A percentile compares a stretch with the other conserved stretches of the same genome.
Evolutionary conservation across 805 yeast species (phyloP).

Genomic region (Spathaspora gorwiae): DNA sequence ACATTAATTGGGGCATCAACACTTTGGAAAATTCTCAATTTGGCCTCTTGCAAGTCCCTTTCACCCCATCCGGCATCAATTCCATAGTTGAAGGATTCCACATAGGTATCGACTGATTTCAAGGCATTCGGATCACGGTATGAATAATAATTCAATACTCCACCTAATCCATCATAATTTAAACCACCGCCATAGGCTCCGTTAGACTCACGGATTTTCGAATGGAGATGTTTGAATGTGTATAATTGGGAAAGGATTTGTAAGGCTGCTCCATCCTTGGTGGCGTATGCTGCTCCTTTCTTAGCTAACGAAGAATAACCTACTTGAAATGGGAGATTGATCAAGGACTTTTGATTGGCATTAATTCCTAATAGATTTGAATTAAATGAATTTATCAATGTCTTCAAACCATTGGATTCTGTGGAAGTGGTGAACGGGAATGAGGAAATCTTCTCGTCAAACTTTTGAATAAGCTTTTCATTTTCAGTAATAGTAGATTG

Average conservation of each 20-base stretch:
- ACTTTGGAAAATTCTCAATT: slow-evolving; percentile 83
- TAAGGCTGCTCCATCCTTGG: slow-evolving; percentile 77
- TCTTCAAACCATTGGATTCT: slow-evolving; percentile 11
- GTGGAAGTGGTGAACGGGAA: slow-evolving; percentile 1
- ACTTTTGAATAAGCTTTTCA: slow-evolving; percentile 30
- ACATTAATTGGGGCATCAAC: slow-evolving; percentile 87
- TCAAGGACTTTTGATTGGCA: slow-evolving; percentile 34
- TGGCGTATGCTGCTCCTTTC: slow-evolving; percentile 61
- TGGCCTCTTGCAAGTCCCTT: slow-evolving; percentile 80
- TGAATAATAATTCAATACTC: slow-evolving; percentile 76
- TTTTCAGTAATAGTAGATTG: slow-evolving; percentile 32
- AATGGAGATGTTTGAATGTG: slow-evolving; percentile 79
- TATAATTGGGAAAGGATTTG: slow-evolving; percentile 77
- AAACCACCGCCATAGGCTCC: slow-evolving; percentile 99
- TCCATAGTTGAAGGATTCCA: slow-evolving; percentile 44
- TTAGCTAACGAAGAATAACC: slow-evolving; percentile 71
- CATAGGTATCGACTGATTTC: slow-evolving; percentile 60
- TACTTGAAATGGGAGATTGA: slow-evolving; percentile 83
- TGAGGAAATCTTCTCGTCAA: slow-evolving; percentile 18
- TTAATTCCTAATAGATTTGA: slow-evolving; percentile 9
- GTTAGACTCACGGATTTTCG: slow-evolving; percentile 89
- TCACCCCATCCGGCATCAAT: slow-evolving; percentile 48
- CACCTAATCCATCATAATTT: slow-evolving; percentile 73
- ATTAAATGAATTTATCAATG: slow-evolving; percentile 14
- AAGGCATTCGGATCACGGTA: slow-evolving; percentile 90